These are phyloP conservation scores for Cladophialophora yegresii DNA, from an alignment of 2,329 filamentous ascomycete species.

Conservation along the genomic window DNA sequence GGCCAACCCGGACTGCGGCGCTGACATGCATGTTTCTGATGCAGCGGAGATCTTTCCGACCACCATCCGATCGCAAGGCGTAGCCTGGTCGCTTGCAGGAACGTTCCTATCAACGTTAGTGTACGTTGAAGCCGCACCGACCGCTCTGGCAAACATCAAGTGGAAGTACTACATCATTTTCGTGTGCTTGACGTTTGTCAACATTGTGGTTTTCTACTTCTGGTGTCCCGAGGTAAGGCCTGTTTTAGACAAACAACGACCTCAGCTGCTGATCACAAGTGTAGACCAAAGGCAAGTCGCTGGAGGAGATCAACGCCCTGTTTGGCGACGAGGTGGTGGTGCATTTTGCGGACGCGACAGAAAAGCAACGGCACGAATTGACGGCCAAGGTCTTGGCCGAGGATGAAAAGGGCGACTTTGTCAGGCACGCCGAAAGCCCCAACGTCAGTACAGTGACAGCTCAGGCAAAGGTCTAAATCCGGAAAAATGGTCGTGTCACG, in stretches of 20 bases:
- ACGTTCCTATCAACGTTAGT: conserved; percentile 31
- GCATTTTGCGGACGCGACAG: conserved; percentile 38
- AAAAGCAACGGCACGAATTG: conserved; percentile 37
- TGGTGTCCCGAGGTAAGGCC: conserved; percentile 47
- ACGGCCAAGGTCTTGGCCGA: conserved; percentile 24
- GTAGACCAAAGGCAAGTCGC: conserved; percentile 27
- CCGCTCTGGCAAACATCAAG: conserved; percentile 41
- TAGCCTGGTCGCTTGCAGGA: conserved; percentile 29
- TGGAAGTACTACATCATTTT: conserved; percentile 42
- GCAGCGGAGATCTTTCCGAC: conserved; percentile 34
- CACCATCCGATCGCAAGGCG: conserved; percentile 32
- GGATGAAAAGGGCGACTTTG: conserved; percentile 23
- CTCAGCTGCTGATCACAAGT: neutral
- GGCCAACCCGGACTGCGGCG: conserved; percentile 7
- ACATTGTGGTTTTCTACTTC: conserved; percentile 29
- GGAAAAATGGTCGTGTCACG: conserved; percentile 1
- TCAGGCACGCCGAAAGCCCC: conserved; percentile 12
- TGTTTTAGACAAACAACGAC: neutral
- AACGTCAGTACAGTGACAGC: conserved; percentile 11
- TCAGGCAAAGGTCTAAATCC: conserved; percentile 19
- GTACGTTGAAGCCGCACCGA: conserved; percentile 31
- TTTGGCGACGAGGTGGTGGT: conserved; percentile 31
- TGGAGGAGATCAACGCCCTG: conserved; percentile 34
- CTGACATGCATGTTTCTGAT: conserved; percentile 16
- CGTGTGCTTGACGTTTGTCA: conserved; percentile 47